Percentiles rank a stretch among this genome's conserved stretches.
Evolutionary conservation across 2,329 filamentous ascomycete genomes (phyloP).

Genomic region (Claviceps monticola): DNA sequence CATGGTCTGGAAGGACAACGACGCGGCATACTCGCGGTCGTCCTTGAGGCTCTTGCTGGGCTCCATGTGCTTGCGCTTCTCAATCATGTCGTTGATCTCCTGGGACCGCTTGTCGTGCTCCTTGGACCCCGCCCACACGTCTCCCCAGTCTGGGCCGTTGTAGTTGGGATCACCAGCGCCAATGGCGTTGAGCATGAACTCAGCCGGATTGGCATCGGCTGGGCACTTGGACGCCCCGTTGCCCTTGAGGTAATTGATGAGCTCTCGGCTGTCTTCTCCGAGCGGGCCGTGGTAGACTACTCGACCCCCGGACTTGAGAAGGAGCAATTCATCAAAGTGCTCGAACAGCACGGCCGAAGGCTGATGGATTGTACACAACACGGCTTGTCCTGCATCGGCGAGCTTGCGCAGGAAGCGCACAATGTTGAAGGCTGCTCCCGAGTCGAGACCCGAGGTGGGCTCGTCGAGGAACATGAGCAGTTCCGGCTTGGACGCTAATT

Average conservation of each 20-base stretch:
- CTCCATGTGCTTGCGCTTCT: slow-evolving; percentile 25
- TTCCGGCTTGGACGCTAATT: slow-evolving; percentile 42
- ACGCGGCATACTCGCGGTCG: slow-evolving; percentile 49
- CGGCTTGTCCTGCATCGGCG: slow-evolving; percentile 43
- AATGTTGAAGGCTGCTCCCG: slow-evolving; percentile 46
- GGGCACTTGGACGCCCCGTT: slow-evolving; percentile 35
- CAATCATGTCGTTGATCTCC: slow-evolving; percentile 40
- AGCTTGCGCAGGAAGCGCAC: slow-evolving; percentile 47
- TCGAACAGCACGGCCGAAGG: slow-evolving; percentile 42
- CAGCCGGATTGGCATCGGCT: slow-evolving; percentile 35
- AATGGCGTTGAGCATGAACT: slow-evolving; percentile 42
- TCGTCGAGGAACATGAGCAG: slow-evolving; percentile 54
- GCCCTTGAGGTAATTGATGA: slow-evolving; percentile 38
- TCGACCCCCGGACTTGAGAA: slow-evolving; percentile 38
- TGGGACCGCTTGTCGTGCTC: slow-evolving; percentile 30
- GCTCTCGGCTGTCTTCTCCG: slow-evolving; percentile 30
- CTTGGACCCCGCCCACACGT: slow-evolving; percentile 42
- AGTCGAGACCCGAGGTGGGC: slow-evolving; percentile 43
- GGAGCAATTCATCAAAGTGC: slow-evolving; percentile 40
- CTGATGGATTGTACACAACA: slow-evolving; percentile 48
- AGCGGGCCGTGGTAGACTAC: slow-evolving; percentile 41
- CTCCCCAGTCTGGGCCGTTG: slow-evolving; percentile 46
- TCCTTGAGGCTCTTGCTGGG: slow-evolving; percentile 28
- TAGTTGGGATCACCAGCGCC: slow-evolving; percentile 50
- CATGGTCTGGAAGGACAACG: slow-evolving; percentile 36